phyloP scores from a whole-genome alignment of 2,329 filamentous ascomycete species.

The Fusarium musae region DNA sequence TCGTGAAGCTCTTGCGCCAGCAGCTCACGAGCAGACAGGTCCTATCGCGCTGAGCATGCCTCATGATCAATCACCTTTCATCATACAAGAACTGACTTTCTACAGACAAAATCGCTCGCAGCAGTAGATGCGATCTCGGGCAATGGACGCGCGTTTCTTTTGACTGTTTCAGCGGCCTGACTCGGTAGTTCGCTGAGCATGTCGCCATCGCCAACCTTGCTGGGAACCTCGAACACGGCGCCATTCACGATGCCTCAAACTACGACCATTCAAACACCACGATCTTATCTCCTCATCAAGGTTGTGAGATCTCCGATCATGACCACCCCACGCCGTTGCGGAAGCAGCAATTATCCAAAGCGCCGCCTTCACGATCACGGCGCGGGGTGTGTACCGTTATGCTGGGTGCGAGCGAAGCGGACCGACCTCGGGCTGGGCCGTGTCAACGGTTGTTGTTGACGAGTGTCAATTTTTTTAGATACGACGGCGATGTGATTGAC shows the following conservation, averaged over 20 bases:
- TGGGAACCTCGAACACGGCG: neutral
- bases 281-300: neutral
- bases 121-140: rapidly evolving
- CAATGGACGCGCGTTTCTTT: neutral
- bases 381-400: neutral
- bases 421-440: constrained; percentile 26
- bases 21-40: neutral
- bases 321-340: neutral
- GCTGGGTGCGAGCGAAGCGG: constrained; percentile 20
- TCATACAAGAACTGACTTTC: constrained; percentile 24
- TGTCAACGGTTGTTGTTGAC: constrained; percentile 47
- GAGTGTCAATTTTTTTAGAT: constrained; percentile 18
- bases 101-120: constrained; percentile 19
- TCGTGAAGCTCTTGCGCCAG: neutral
- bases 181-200: neutral
- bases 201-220: neutral
- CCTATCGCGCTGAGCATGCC: neutral
- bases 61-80: neutral
- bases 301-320: neutral
- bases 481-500: neutral
- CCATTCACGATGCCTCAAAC: neutral
- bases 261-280: neutral
- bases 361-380: neutral
- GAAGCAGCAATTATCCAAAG: neutral
- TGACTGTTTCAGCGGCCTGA: neutral